Evolutionary conservation across 306 rosid genomes (phyloP).

Genomic region (Lithocarpus polystachyus): DNA sequence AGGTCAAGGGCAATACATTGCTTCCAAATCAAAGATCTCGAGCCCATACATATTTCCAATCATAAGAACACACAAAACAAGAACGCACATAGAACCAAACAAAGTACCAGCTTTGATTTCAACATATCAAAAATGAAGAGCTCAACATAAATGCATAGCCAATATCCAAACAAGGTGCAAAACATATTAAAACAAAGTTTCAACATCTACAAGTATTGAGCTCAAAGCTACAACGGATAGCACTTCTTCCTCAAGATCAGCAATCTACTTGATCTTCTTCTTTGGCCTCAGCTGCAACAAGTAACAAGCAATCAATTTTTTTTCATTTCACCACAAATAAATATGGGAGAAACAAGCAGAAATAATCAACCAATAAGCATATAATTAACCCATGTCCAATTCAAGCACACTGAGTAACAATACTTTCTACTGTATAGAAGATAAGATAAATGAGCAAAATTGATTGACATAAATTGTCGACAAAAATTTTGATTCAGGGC

Average conservation of each 20-base stretch:
- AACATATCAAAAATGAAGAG: conserved; percentile 9
- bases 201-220: neutral
- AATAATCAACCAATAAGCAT: too few species aligned
- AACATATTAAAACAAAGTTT: neutral
- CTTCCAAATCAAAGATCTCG: too few species aligned
- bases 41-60: too few species aligned
- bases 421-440: too few species aligned
- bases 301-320: neutral
- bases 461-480: neutral
- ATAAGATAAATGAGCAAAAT: neutral
- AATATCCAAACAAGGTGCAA: neutral
- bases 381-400: too few species aligned
- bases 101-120: conserved; percentile 11
- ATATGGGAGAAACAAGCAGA: neutral
- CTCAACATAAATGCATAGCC: conserved; percentile 2
- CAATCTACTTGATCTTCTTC: conserved; percentile 93
- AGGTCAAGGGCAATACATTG: too few species aligned
- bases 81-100: neutral
- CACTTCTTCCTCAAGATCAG: conserved; percentile 3
- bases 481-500: neutral
- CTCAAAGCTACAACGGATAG: neutral
- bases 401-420: too few species aligned
- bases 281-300: conserved; percentile 96
- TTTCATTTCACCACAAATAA: neutral
- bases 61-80: neutral